phyloP scores from a whole-genome alignment of 495 filamentous ascomycete species.

The Acidomyces sp. region DNA sequence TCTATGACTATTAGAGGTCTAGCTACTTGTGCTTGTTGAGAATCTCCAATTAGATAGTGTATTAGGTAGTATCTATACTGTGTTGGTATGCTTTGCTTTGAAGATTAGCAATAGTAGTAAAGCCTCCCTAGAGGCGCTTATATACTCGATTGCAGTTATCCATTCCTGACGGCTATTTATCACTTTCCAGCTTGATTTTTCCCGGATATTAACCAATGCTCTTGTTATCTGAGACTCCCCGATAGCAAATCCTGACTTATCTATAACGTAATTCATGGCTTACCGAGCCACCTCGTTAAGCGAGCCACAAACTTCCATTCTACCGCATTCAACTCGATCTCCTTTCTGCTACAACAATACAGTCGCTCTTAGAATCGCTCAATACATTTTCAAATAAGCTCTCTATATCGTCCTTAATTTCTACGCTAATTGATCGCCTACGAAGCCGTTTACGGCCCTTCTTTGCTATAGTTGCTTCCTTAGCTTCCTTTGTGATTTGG shows the following conservation, averaged over 20 bases:
- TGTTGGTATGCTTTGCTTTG: slow-evolving; percentile 9
- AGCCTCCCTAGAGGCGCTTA: slow-evolving; percentile 1
- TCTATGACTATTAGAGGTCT: too few relatives aligned
- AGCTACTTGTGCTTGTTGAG: slow-evolving; percentile 15
- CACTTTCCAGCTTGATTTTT: slow-evolving; percentile 4
- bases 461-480: too few relatives aligned
- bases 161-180: slow-evolving; percentile 1
- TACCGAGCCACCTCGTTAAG: too few relatives aligned
- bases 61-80: slow-evolving; percentile 1
- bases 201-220: neutral
- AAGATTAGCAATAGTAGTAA: slow-evolving; percentile 11
- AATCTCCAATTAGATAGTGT: slow-evolving; percentile 5
- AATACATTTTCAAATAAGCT: too few relatives aligned
- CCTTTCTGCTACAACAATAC: too few relatives aligned
- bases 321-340: too few relatives aligned
- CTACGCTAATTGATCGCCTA: too few relatives aligned
- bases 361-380: too few relatives aligned
- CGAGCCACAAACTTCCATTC: too few relatives aligned
- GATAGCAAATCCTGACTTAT: neutral
- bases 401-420: too few relatives aligned
- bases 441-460: too few relatives aligned
- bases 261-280: neutral
- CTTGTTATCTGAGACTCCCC: neutral
- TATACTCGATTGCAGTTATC: slow-evolving; percentile 10
- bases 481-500: too few relatives aligned